Evolutionary conservation across 1,284 basidiomycete species (phyloP).

Genomic region (Heliocybe sulcata): DNA sequence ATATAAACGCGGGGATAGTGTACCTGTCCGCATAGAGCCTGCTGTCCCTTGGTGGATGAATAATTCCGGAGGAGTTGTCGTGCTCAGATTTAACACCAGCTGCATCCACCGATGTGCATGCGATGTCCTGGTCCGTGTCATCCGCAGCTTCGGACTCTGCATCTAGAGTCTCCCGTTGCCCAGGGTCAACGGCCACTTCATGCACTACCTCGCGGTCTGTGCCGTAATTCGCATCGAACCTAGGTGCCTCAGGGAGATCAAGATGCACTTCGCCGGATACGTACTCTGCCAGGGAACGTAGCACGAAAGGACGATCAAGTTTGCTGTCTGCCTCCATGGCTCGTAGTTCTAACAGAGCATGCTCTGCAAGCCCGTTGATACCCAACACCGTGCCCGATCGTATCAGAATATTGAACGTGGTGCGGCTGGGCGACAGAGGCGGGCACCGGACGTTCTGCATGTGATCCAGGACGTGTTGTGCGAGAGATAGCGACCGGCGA

Average conservation of each 20-base stretch:
- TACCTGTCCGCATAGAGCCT: constrained; percentile 24
- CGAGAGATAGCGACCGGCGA: constrained; percentile 41
- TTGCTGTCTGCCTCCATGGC: not conserved
- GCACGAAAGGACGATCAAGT: not conserved
- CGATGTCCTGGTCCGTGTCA: no score
- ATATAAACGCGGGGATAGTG: constrained; percentile 46
- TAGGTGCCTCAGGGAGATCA: not conserved
- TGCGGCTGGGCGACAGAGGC: constrained; percentile 33
- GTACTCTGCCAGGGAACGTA: not conserved
- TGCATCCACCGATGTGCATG: no score
- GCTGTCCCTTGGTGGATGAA: not conserved
- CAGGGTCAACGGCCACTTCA: no score
- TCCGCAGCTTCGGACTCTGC: no score
- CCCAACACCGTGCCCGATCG: constrained; percentile 46
- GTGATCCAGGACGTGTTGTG: constrained; percentile 40
- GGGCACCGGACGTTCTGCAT: constrained; percentile 38
- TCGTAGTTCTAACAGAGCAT: constrained; percentile 18
- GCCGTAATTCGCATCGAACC: not conserved
- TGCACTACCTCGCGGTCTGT: not conserved
- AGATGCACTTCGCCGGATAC: not conserved
- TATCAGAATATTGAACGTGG: constrained; percentile 53
- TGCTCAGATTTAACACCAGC: no score
- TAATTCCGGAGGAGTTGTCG: no score
- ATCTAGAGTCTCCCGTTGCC: no score
- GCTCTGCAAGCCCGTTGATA: constrained; percentile 32